Evolutionary conservation across 805 yeast genomes (phyloP), one percentile per base, ranked within the genome.

Genomic region (Spathaspora arborariae): DNA sequence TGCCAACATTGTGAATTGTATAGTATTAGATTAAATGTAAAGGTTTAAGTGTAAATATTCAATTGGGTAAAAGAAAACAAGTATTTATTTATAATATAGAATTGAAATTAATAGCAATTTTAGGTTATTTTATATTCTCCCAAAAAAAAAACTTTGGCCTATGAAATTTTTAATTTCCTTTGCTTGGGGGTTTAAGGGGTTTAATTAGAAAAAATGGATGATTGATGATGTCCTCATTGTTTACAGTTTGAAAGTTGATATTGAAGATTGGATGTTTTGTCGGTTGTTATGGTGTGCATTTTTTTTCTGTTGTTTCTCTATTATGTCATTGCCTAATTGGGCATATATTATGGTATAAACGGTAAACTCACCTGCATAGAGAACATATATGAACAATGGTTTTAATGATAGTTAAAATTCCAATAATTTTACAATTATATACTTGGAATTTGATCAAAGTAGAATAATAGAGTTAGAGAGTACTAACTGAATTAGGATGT

Each of bases 1-100:
- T 46, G 90, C 82, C 64, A 85, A 76, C 79, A 80, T 80, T 47
- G 15, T 50, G 20, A 27, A 15, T 41, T 19, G 39, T 37, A 37
- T 18, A 37, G 8, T 35, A 35, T 3, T 35, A 35, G 27, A n/a
- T n/a, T 24, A 24, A 9, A 24, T 24, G 27, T 10, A 30, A 15
- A 30, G n/a, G 15, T 13, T 30, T 30, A 30, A 30, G 35, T 10
- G n/a, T 13, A 13, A 7, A 30, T 30, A 13, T 16, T 30, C 35
- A 30, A 30, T 30, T 30, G 35, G 18, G 11, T 7, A 15, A 30
- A 13, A 30, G 35, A 30, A 30, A 30, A 30, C 4, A 30, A 13
- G 6, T 13, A 13, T 30, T 16, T 13, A 30, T 30, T 30, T 30
- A 30, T 30, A 30, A 13, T 13, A 24, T 24, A 15, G n/a, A 30